A percentile compares a stretch with the other conserved stretches of the same genome.
These are phyloP conservation scores for Scytalidium lignicola DNA, from an alignment of 2,329 filamentous ascomycete species.

Conservation along the genomic window DNA sequence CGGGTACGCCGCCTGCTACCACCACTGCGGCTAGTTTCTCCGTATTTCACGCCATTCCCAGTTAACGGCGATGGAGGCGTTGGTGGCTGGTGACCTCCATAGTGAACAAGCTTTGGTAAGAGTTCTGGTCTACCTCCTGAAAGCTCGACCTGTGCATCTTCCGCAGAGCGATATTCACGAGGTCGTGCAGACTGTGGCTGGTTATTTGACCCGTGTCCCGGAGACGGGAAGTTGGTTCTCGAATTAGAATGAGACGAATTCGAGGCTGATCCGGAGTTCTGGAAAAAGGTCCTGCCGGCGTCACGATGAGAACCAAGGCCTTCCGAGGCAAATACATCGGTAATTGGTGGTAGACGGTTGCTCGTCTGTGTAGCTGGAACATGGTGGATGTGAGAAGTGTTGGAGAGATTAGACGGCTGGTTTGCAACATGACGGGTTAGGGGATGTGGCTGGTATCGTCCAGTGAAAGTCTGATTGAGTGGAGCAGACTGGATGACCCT, in stretches of 20 bases:
- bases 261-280: conserved; percentile 31
- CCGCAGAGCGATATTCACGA: conserved; percentile 89
- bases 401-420: conserved; percentile 75
- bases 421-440: conserved; percentile 74
- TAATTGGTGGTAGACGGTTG: conserved; percentile 89
- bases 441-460: conserved; percentile 73
- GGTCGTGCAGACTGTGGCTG: conserved; percentile 54
- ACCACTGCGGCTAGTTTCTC: conserved; percentile 41
- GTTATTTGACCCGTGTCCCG: conserved; percentile 59
- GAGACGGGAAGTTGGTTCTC: conserved; percentile 69
- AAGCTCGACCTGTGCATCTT: conserved; percentile 88
- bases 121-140: conserved; percentile 89
- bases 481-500: conserved; percentile 95
- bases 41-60: conserved; percentile 22
- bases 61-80: conserved; percentile 61
- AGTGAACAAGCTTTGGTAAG: conserved; percentile 89
- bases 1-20: conserved; percentile 69
- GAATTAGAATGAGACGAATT: conserved; percentile 59
- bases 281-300: conserved; percentile 13
- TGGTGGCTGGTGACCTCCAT: conserved; percentile 87
- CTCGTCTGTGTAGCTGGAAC: conserved; percentile 81
- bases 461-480: conserved; percentile 90
- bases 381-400: conserved; percentile 86
- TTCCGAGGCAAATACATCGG: conserved; percentile 84
- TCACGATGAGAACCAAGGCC: conserved; percentile 61